These are phyloP conservation scores for Fusarium sp. DNA, from an alignment of 2,329 filamentous ascomycete genomes.

Conservation along the genomic window DNA sequence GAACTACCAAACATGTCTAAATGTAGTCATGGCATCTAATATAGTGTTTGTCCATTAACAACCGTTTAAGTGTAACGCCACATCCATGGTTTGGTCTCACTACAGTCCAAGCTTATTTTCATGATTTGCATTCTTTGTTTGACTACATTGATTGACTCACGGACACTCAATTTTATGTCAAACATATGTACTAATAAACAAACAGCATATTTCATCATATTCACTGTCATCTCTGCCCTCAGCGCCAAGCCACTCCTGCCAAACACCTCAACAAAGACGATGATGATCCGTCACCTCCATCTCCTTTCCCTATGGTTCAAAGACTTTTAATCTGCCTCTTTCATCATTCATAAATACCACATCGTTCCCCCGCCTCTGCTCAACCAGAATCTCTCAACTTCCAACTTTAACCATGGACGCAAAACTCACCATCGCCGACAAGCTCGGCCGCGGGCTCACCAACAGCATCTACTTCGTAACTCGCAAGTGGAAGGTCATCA, in stretches of 20 bases:
- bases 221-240: neutral
- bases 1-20: neutral
- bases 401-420: neutral
- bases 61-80: neutral
- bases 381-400: neutral
- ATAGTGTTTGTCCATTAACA: neutral
- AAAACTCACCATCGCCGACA: slow-evolving; percentile 13
- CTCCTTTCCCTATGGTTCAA: neutral
- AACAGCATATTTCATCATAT: neutral
- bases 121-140: neutral
- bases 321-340: neutral
- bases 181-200: neutral
- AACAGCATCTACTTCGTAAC: neutral
- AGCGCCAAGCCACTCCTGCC: neutral
- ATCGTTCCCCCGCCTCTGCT: neutral
- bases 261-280: neutral
- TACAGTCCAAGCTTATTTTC: neutral
- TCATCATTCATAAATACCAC: neutral
- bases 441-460: slow-evolving; percentile 12
- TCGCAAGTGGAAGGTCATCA: slow-evolving; percentile 6
- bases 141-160: neutral
- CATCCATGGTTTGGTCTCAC: neutral
- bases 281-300: neutral
- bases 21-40: neutral
- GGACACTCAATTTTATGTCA: neutral